Conservation (phyloP, 2,329 filamentous ascomycete genomes). For the Neodidymelliopsis sp. region DNA sequence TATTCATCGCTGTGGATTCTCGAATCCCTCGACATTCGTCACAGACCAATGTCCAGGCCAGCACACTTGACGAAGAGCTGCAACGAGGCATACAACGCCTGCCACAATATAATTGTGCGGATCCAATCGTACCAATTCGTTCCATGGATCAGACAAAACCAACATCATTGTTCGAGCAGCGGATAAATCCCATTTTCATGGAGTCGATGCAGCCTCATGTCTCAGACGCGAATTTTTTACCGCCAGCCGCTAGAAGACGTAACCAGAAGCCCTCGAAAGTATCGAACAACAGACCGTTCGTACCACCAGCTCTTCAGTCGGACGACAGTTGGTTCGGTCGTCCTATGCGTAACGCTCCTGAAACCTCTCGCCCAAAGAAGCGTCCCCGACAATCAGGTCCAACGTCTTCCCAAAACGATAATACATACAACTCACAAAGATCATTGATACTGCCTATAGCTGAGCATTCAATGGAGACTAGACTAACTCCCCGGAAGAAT, state of each 20-base stretch:
- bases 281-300: slow-evolving; percentile 38
- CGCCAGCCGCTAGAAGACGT: background rate
- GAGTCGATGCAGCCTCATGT: background rate
- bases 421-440: background rate
- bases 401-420: background rate
- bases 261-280: background rate
- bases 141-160: no score
- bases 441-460: background rate
- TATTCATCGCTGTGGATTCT: slow-evolving; percentile 6
- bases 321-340: slow-evolving; percentile 35
- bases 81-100: slow-evolving; percentile 19
- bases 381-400: background rate
- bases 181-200: background rate
- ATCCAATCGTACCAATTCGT: no score
- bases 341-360: slow-evolving; percentile 13
- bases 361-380: slow-evolving; percentile 10
- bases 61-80: slow-evolving; percentile 12
- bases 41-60: slow-evolving; percentile 2
- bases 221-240: no score
- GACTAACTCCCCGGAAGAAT: slow-evolving; percentile 20
- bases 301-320: slow-evolving; percentile 26
- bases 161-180: background rate
- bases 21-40: slow-evolving; percentile 30
- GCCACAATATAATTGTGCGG: no score
- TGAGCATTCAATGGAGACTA: background rate